Conservation (phyloP, 805 yeast genomes). For the Ogataea nonfermentans region DNA sequence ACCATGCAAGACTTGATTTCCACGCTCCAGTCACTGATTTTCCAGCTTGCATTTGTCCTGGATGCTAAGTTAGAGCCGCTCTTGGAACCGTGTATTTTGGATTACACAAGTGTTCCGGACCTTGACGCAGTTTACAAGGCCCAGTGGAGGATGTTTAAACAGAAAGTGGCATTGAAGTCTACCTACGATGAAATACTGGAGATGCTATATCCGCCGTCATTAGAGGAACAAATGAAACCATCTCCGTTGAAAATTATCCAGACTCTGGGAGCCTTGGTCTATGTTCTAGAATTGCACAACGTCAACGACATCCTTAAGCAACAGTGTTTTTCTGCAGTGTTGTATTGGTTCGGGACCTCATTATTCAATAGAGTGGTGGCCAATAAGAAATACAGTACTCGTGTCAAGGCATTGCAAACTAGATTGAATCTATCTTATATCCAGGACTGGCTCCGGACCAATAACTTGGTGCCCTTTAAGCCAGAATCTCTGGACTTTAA, state of each 20-base stretch:
- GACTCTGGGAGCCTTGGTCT: conserved; percentile 82
- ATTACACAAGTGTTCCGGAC: conserved; percentile 82
- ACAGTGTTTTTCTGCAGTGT: conserved; percentile 73
- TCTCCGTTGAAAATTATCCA: conserved; percentile 86
- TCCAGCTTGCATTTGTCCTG: conserved; percentile 65
- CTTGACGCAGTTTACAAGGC: conserved; percentile 74
- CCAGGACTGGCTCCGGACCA: conserved; percentile 90
- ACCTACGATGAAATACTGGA: conserved; percentile 72
- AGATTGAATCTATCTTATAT: conserved; percentile 79
- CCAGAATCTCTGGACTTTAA: conserved; percentile 26
- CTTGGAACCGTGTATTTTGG: conserved; percentile 65
- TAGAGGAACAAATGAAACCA: conserved; percentile 76
- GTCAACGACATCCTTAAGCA: conserved; percentile 76
- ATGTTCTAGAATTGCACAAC: conserved; percentile 77
- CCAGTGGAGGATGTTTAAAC: conserved; percentile 54
- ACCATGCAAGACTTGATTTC: conserved; percentile 58
- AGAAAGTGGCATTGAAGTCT: conserved; percentile 39
- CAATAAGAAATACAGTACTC: conserved; percentile 66
- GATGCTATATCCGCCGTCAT: conserved; percentile 82
- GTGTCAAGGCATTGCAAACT: conserved; percentile 86
- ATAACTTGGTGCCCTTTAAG: conserved; percentile 48
- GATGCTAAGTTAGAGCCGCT: conserved; percentile 56
- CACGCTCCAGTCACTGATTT: conserved; percentile 56
- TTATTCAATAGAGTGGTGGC: conserved; percentile 72
- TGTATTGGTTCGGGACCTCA: conserved; percentile 72